phyloP scores from a whole-genome alignment of 495 filamentous ascomycete species.

The Entonaema liquescens region DNA sequence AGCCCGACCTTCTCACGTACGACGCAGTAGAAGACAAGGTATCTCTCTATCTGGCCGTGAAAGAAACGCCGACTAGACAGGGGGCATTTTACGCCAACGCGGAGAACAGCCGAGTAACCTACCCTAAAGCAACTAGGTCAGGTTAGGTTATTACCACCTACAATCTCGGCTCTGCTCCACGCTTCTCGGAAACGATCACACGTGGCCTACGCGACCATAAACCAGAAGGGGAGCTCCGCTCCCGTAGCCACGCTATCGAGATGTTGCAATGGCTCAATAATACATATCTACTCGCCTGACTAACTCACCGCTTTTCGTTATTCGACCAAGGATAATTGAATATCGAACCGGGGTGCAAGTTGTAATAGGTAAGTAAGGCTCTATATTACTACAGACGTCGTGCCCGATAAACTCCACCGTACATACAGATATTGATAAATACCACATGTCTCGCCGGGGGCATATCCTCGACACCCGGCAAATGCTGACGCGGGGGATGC shows the following conservation, averaged over 20 bases:
- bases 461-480: background rate
- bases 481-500: background rate
- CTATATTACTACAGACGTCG: background rate
- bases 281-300: background rate
- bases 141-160: background rate
- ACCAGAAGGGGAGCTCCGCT: background rate
- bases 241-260: background rate
- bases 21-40: background rate
- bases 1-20: background rate
- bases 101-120: background rate
- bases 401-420: background rate
- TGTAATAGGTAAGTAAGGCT: background rate
- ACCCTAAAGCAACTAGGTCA: background rate
- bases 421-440: constrained; percentile 3
- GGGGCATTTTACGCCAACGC: background rate
- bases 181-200: background rate
- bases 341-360: background rate
- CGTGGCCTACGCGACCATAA: background rate
- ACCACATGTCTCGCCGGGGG: background rate
- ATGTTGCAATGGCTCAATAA: background rate
- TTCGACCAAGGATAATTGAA: background rate
- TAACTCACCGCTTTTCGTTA: background rate
- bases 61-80: background rate
- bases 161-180: background rate
- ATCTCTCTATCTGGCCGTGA: background rate